A percentile compares a stretch with the other conserved stretches of the same genome.
Evolutionary conservation across 495 filamentous ascomycete genomes (phyloP).

Genomic region (Jackrogersella multiformis): DNA sequence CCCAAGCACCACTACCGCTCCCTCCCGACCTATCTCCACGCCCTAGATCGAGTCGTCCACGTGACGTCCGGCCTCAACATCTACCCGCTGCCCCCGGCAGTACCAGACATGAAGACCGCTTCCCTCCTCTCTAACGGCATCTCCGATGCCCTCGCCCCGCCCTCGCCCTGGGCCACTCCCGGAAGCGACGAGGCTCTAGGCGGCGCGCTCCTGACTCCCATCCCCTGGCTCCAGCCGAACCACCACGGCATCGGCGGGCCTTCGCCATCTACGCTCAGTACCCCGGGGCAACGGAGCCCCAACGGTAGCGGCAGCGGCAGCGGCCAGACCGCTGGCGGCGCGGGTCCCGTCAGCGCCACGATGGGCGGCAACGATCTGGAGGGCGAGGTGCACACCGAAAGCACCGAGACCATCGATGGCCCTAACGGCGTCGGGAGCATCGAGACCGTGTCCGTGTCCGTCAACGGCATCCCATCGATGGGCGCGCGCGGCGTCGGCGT

Average conservation of each 20-base stretch:
- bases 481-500: slow-evolving; percentile 56
- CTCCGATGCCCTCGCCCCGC: slow-evolving; percentile 73
- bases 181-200: slow-evolving; percentile 90
- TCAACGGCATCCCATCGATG: slow-evolving; percentile 68
- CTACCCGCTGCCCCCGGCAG: slow-evolving; percentile 79
- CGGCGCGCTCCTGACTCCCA: slow-evolving; percentile 91
- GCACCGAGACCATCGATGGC: slow-evolving; percentile 74
- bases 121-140: slow-evolving; percentile 66
- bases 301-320: slow-evolving; percentile 41
- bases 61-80: slow-evolving; percentile 83
- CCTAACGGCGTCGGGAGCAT: slow-evolving; percentile 75
- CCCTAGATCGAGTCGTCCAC: slow-evolving; percentile 88
- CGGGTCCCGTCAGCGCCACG: slow-evolving; percentile 34
- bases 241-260: slow-evolving; percentile 33
- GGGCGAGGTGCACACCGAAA: slow-evolving; percentile 68
- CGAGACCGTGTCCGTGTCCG: slow-evolving; percentile 74
- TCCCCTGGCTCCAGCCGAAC: slow-evolving; percentile 76
- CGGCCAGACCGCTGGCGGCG: slow-evolving; percentile 9
- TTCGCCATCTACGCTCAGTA: slow-evolving; percentile 10
- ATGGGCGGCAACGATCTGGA: slow-evolving; percentile 50
- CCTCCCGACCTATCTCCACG: slow-evolving; percentile 85
- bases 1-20: slow-evolving; percentile 82
- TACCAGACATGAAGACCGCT: slow-evolving; percentile 58
- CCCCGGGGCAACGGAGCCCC: slow-evolving; percentile 31
- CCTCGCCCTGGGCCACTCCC: slow-evolving; percentile 52